Percentiles rank a stretch among this genome's conserved stretches.
Evolutionary conservation across 2,329 filamentous ascomycete species (phyloP).

Genomic region (Cercospora nicotianae): DNA sequence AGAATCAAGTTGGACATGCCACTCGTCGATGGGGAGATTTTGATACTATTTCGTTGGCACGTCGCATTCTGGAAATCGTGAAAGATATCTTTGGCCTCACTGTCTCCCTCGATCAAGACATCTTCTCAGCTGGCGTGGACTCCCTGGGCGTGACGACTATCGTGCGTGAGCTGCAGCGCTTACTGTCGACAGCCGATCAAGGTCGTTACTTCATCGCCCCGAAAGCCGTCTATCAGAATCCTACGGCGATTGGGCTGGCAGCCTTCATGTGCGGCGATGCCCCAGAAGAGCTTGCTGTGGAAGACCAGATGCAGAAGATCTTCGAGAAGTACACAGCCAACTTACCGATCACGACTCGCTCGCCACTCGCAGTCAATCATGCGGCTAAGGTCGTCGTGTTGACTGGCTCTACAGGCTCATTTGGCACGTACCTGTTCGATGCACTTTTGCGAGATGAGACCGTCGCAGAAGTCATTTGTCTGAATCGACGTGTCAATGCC

Average conservation of each 20-base stretch:
- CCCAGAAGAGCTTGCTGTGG: constrained; percentile 2
- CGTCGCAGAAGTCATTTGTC: constrained; percentile 36
- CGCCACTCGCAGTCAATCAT: constrained; percentile 5
- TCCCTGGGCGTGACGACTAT: constrained; percentile 44
- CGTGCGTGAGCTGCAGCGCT: constrained; percentile 13
- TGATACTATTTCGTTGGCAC: constrained; percentile 4
- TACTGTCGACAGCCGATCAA: constrained; percentile 25
- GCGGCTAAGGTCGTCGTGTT: constrained; percentile 31
- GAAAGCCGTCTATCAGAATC: constrained; percentile 40
- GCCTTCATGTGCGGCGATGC: constrained; percentile 19
- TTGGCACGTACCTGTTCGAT: constrained; percentile 40
- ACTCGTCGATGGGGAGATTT: background rate
- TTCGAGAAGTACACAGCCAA: constrained; percentile 34
- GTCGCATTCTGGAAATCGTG: constrained; percentile 17
- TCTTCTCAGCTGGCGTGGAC: constrained; percentile 21
- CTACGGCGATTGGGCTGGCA: constrained; percentile 50
- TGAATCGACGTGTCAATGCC: constrained; percentile 32
- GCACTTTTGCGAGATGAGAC: constrained; percentile 31
- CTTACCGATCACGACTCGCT: constrained; percentile 23
- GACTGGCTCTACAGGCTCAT: constrained; percentile 41
- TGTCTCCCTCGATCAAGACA: constrained; percentile 14
- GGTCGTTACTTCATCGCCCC: constrained; percentile 42
- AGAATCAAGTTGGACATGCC: background rate
- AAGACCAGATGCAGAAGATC: constrained; percentile 25
- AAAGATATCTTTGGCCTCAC: constrained; percentile 7